Conservation (phyloP, 352 stramenopile species). For the Phytopythium oedochilum region DNA sequence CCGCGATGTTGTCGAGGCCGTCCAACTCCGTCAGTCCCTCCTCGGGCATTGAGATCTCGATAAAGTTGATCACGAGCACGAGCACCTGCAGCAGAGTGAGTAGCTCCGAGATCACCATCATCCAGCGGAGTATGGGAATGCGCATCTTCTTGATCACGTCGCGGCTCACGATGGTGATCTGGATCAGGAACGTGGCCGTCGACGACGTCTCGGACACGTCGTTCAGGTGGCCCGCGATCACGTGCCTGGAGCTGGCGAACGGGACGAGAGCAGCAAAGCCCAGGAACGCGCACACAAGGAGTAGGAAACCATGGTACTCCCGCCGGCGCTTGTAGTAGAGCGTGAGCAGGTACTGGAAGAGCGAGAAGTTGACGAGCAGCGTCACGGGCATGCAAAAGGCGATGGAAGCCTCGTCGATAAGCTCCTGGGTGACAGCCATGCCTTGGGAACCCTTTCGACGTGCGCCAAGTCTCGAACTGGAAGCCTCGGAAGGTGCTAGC, state of each 20-base stretch:
- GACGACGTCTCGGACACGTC: conserved; percentile 31
- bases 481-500: too few relatives aligned
- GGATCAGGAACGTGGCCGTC: conserved; percentile 27
- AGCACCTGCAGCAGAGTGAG: background rate
- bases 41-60: conserved; percentile 1
- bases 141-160: conserved; percentile 18
- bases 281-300: conserved; percentile 15
- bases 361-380: conserved; percentile 22
- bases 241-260: background rate
- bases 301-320: conserved; percentile 18
- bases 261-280: conserved; percentile 13
- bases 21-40: background rate
- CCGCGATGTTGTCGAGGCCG: conserved; percentile 12
- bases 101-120: background rate
- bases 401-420: background rate
- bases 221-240: conserved; percentile 10
- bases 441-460: too few relatives aligned
- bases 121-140: conserved; percentile 18
- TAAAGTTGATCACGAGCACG: conserved; percentile 8
- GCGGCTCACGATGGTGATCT: conserved; percentile 28
- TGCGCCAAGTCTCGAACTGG: too few relatives aligned
- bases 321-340: conserved; percentile 21
- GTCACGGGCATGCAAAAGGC: conserved; percentile 23
- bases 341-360: conserved; percentile 31
- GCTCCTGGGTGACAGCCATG: background rate